Evolutionary conservation across 257 asterid genomes (phyloP).

Genomic region (Scutellaria minor): DNA sequence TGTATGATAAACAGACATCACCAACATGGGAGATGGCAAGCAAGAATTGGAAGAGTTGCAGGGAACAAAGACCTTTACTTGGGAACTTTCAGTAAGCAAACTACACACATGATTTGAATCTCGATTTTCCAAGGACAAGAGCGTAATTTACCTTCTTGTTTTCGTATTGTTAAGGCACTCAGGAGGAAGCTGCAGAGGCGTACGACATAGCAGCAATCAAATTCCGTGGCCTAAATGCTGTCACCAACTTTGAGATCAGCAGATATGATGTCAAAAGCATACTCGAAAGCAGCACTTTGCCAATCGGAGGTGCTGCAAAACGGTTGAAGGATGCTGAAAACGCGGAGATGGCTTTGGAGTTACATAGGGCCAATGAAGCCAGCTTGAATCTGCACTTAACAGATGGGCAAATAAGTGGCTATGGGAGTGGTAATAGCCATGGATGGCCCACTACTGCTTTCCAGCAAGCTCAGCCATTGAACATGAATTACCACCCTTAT

Average conservation of each 20-base stretch:
- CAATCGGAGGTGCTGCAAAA: slow-evolving; percentile 78
- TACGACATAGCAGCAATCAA: slow-evolving; percentile 93
- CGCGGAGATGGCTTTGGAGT: slow-evolving; percentile 55
- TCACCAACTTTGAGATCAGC: slow-evolving; percentile 79
- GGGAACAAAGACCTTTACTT: slow-evolving; percentile 92
- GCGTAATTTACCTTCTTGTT: neutral
- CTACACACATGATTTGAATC: too few species aligned
- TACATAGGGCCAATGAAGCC: slow-evolving; percentile 45
- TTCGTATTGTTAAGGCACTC: slow-evolving; percentile 55
- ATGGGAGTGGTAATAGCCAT: slow-evolving; percentile 27
- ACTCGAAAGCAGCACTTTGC: slow-evolving; percentile 70
- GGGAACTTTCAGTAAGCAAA: slow-evolving; percentile 82
- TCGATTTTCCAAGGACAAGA: neutral
- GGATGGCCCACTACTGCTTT: slow-evolving; percentile 67
- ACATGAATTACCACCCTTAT: slow-evolving; percentile 34
- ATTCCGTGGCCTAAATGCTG: slow-evolving; percentile 80
- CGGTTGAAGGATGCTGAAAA: slow-evolving; percentile 76
- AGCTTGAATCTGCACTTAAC: slow-evolving; percentile 44
- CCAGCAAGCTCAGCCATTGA: slow-evolving; percentile 52
- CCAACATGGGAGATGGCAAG: slow-evolving; percentile 98
- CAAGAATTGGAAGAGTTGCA: slow-evolving; percentile 94
- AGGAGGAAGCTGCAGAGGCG: slow-evolving; percentile 96
- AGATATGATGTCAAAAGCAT: slow-evolving; percentile 87
- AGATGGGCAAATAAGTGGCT: slow-evolving; percentile 39
- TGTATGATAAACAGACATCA: slow-evolving; percentile 59